Evolutionary conservation across 192 early-diverging fungal species (phyloP), one percentile per base, ranked within the genome.

Genomic region (Coemansia sp.): DNA sequence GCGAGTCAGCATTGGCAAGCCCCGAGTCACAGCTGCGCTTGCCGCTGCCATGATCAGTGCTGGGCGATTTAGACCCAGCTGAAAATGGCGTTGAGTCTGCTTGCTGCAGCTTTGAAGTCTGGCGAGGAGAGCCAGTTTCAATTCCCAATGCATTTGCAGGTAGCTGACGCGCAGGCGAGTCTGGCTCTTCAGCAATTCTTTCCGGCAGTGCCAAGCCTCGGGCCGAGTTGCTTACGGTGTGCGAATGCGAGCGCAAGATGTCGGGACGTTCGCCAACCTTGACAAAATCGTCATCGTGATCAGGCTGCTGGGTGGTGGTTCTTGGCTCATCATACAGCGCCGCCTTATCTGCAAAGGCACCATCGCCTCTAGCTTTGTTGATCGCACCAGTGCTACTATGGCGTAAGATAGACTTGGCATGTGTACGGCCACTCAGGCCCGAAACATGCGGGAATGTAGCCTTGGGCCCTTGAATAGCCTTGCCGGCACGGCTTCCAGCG

Each of bases 351-450:
- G 11, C 6, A 47, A 62, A 62, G n/a, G 42, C 28, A 17, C 32
- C 49, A 10, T 41, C 47, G 31, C 43, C 54, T 10, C 43, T 44
- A 5, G 70, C 20, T 34, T 49, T 60, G 50, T 66, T 72, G 18
- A 72, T 72, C 3, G 70, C 70, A 10, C 70, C 63, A 10, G 70
- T 72, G 51, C 70, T 72, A 55, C 60, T 72, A 39, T 72, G 70
- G 16, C 70, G 70, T 37, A 41, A 55, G 26, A 72, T 66, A 2
- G 70, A 39, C 30, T 40, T 30, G 8, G 62, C 31, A 17, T 42
- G 41, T 9, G 53, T 11, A 20, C 31, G 47, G 7, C 48, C 18
- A 31, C 21, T 41, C 9, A 36, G 38, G 36, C 42, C 44, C 11
- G 52, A 9, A 2, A 34, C 32, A 18, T 47, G 65, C 17, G 58